Evolutionary conservation across 306 rosid genomes (phyloP).

Genomic region (Castanea sativa): DNA sequence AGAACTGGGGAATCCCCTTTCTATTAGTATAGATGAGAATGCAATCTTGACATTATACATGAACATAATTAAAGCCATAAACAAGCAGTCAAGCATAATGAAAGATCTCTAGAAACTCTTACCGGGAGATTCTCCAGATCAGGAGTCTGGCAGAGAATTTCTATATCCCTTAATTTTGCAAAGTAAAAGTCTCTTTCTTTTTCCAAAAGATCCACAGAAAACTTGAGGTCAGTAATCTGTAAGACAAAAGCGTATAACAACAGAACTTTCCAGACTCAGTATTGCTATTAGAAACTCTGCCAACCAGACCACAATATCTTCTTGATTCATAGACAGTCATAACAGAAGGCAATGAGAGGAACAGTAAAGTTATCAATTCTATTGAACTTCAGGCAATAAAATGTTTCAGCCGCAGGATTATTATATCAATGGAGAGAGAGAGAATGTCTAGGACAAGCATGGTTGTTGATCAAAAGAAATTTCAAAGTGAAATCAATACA

Average conservation of each 20-base stretch:
- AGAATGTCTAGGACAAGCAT: neutral
- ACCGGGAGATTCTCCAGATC: constrained; percentile 81
- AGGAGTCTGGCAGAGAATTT: constrained; percentile 80
- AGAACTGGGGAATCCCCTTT: too few species aligned
- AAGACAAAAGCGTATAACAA: constrained; percentile 18
- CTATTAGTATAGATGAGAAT: too few species aligned
- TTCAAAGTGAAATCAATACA: neutral
- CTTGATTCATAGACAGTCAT: neutral
- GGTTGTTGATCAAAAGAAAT: neutral
- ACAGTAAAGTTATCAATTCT: neutral
- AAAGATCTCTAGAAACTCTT: constrained; percentile 34
- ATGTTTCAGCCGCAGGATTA: neutral
- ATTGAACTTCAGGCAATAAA: neutral
- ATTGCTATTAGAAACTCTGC: neutral
- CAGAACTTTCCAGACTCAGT: neutral
- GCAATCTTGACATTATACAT: neutral
- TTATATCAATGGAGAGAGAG: neutral
- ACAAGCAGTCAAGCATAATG: neutral
- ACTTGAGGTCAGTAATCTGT: constrained; percentile 83
- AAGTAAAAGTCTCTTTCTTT: constrained; percentile 98
- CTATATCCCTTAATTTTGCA: constrained; percentile 87
- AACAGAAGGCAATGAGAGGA: neutral
- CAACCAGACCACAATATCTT: neutral
- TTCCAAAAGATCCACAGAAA: constrained; percentile 84
- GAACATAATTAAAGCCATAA: neutral